Evolutionary conservation across 2,329 filamentous ascomycete genomes (phyloP).

Genomic region (Cucurbitaria berberidis): DNA sequence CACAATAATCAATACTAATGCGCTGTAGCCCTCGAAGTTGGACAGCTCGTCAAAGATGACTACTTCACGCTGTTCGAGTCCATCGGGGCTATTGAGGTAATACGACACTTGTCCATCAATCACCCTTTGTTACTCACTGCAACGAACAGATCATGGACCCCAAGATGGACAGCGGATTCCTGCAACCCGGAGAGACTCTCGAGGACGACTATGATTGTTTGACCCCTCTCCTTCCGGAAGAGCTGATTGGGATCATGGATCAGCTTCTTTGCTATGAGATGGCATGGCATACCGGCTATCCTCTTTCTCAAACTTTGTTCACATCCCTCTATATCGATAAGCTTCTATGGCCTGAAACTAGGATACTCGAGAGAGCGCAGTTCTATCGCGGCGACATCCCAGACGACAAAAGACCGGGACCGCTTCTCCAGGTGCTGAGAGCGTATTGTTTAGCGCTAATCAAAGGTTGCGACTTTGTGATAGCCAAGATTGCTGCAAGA

Average conservation of each 20-base stretch:
- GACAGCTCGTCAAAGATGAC: constrained; percentile 91
- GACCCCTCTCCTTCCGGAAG: constrained; percentile 70
- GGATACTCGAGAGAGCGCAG: constrained; percentile 67
- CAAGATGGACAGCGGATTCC: constrained; percentile 96
- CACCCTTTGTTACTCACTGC: constrained; percentile 4
- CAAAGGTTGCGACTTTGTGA: constrained; percentile 81
- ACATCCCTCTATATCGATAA: constrained; percentile 90
- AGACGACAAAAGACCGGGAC: constrained; percentile 31
- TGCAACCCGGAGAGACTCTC: constrained; percentile 77
- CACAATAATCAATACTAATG: constrained; percentile 16
- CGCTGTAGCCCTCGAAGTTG: constrained; percentile 70
- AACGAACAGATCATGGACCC: constrained; percentile 87
- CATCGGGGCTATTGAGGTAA: constrained; percentile 79
- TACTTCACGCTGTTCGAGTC: constrained; percentile 93
- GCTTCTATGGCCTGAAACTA: constrained; percentile 74
- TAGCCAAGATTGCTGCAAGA: constrained; percentile 77
- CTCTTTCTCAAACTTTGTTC: constrained; percentile 91
- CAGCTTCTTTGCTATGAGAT: constrained; percentile 92
- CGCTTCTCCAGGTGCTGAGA: constrained; percentile 65
- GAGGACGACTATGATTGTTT: constrained; percentile 82
- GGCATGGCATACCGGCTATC: constrained; percentile 96
- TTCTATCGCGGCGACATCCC: constrained; percentile 55
- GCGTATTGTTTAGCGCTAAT: constrained; percentile 86
- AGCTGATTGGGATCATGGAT: constrained; percentile 93
- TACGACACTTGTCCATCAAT: neutral